Conservation (phyloP, 768 basidiomycete genomes). For the Pulveroboletus frians region DNA sequence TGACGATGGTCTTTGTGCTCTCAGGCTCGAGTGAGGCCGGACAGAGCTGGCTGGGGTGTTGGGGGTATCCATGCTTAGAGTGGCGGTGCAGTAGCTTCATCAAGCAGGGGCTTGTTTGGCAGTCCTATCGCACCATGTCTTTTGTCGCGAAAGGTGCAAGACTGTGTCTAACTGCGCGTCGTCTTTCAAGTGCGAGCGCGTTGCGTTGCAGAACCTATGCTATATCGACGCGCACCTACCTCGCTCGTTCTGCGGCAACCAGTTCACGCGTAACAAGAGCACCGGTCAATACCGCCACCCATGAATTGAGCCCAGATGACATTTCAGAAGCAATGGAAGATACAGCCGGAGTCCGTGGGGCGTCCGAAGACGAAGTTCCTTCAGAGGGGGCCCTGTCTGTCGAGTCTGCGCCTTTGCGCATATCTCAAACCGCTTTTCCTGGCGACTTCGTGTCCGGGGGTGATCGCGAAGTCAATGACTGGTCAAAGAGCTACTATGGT, state of each 20-base stretch:
- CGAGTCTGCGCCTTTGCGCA: conserved; percentile 7
- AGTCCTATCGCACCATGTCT: conserved; percentile 10
- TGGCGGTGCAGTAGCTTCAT: conserved; percentile 6
- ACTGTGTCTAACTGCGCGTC: conserved; percentile 8
- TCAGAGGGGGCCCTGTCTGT: conserved; percentile 10
- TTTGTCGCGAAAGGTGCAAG: conserved; percentile 10
- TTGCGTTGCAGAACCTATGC: conserved; percentile 14
- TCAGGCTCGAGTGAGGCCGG: conserved; percentile 21
- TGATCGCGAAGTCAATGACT: conserved; percentile 50
- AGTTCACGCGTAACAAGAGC: conserved; percentile 24
- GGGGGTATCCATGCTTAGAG: conserved; percentile 19
- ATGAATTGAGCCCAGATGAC: conserved; percentile 18
- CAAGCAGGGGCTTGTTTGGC: neutral
- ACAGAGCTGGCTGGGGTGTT: conserved; percentile 6
- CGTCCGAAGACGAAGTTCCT: conserved; percentile 12
- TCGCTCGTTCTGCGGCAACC: conserved; percentile 20
- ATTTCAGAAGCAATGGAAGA: conserved; percentile 18
- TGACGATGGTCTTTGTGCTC: conserved; percentile 27
- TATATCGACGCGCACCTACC: conserved; percentile 22
- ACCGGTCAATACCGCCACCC: conserved; percentile 28
- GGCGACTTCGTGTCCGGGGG: conserved; percentile 25
- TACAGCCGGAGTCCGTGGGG: conserved; percentile 13
- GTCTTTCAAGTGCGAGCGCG: neutral
- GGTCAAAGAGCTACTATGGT: conserved; percentile 85
- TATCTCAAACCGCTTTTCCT: conserved; percentile 22